Evolutionary conservation across 2,329 filamentous ascomycete genomes (phyloP), one percentile per base, ranked within the genome.

Genomic region (Chaetoscypha palmicola): DNA sequence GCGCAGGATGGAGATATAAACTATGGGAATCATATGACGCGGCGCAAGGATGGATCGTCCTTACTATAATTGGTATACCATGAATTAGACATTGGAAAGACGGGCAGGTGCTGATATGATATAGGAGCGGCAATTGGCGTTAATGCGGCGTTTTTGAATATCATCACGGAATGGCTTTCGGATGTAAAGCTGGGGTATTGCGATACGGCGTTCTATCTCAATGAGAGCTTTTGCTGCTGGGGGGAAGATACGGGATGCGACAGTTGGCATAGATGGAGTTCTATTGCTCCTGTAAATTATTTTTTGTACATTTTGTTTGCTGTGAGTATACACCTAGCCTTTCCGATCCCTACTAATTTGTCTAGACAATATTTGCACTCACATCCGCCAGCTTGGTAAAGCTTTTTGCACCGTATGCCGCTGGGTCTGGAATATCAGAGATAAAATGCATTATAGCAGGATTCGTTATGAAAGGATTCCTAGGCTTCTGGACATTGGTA

Each of bases 361-460:
- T 10, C 21, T 57, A 86, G 79, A 79, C 81, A 1, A 61, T 85
- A 2, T 94, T 97, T 62, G 86, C 91, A 14, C 84, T 85, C 42
- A 83, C 83, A 3, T 83, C 90, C 2, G 90, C 90, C 1, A 81
- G 76, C 28, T 72, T 98, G 31, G 92, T 98, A 60, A 92, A 88
- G 62, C 81, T 79, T 1, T 97, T 92, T 65, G 90, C 92, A 3
- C 92, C 92, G 0, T 98, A 98, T 63, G 92, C 92, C 9, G 92
- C 92, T 24, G 92, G 92, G 12, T 95, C 88, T 10, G 92, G 92
- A 31, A 98, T 98, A 46, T 96, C 89, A 10, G 92, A 98, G 68
- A 98, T 98, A 73, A 98, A 98, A 66, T 95, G 89, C 66, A 97
- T 98, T 61, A 95, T 98, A 60, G 92, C 91, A 3, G 92, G 92